Evolutionary conservation across 306 rosid genomes (phyloP), one percentile per base, ranked within the genome.

Genomic region (Prunus davidiana): DNA sequence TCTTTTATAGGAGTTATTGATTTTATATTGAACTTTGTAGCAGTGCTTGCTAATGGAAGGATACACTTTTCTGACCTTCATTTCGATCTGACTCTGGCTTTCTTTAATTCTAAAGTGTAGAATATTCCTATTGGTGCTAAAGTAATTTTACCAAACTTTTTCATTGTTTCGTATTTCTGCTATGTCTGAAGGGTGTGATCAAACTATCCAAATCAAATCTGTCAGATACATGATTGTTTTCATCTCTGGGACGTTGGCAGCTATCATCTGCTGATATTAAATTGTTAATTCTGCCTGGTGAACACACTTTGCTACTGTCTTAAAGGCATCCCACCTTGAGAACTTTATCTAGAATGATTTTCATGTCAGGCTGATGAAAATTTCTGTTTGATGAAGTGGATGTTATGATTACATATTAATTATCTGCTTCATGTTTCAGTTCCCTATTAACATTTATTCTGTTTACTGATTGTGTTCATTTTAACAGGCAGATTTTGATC

Each of bases 401-500:
- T 38, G 75, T 55, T 52, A 46, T 61, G 55, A 18, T 70, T 28
- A 7, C 45, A 3, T 55, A 52, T 64, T 67, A 67, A 32, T 32
- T 77, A 66, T 62, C 45, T 72, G 67, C 75, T 51, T 15, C 30
- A 49, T 69, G 38, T 64, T 51, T 28, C 57, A 62, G 69, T 62
- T 78, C 67, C 49, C 55, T 3, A 12, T 69, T 45, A 30, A 72
- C 38, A 43, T 70, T 58, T 50, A 32, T 61, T 77, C 55, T 84
- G 69, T 75, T 80, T 73, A 70, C 83, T 87, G 75, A 82, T 79
- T 77, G 43, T 73, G 38, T 79, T 82, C 82, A 72, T 82, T 81
- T 77, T 88, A 80, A 74, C 98, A 93, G 98, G 98, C 98, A 64
- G 98, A 93, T 87, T 93, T 87, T 80, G 98, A 93, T 79, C 85